Evolutionary conservation across 2,329 filamentous ascomycete species (phyloP), one percentile per base, ranked within the genome.

Genomic region (Sporothrix inflata): DNA sequence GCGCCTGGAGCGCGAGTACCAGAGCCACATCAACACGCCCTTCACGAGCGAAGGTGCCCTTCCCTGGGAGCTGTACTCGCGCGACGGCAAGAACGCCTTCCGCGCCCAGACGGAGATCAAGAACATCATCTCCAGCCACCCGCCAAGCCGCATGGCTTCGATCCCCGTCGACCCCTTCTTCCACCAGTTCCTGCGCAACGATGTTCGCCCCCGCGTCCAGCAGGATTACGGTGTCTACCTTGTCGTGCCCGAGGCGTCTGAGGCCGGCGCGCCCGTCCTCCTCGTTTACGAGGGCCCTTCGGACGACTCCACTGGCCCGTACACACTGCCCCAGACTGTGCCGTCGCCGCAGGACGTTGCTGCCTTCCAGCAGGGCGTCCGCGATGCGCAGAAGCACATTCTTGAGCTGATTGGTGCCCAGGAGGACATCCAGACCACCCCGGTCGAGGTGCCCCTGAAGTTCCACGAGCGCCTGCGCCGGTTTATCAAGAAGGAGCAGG

Each of bases 41-140:
- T 88, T 87, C 75, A 87, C 88, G 3, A 85, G 88, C 67, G 89
- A 93, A 60, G 90, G 90, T 47, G 89, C 89, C 12, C 88, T 92
- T 60, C 90, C 91, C 0, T 97, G 94, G 94, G 91, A 97, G 80
- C 88, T 98, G 71, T 97, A 94, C 82, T 93, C 93, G 7, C 88
- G 92, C 49, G 92, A 97, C 77, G 90, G 91, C 75, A 97, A 96
- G 85, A 97, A 94, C 79, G 88, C 88, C 38, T 89, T 93, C 79
- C 90, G 90, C 77, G 92, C 92, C 8, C 91, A 92, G 77, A 88
- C 88, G 7, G 92, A 94, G 77, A 90, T 96, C 78, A 90, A 89
- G 79, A 89, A 88, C 77, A 88, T 96, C 73, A 88, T 95, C 76
- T 88, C 88, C 74, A 88, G 89, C 66, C 91, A 94, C 78, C 92